Conservation (phyloP, 768 basidiomycete genomes). For the Tulasnella sp. region DNA sequence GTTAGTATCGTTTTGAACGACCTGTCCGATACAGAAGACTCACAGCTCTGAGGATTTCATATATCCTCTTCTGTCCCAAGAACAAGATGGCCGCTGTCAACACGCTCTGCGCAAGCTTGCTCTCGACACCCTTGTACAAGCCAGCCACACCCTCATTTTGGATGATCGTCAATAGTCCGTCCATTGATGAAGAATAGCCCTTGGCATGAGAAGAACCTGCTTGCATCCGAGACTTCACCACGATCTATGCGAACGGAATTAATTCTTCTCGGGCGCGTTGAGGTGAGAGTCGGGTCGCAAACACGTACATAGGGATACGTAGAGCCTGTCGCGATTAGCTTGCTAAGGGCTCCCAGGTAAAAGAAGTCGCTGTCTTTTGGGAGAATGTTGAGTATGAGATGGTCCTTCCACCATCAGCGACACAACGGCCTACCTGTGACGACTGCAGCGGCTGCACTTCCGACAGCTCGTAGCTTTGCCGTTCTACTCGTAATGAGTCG, state of each 20-base stretch:
- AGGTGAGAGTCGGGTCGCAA: too few species aligned
- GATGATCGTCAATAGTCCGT: constrained; percentile 69
- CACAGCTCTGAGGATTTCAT: constrained; percentile 23
- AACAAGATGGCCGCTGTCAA: constrained; percentile 92
- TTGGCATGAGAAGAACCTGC: constrained; percentile 56
- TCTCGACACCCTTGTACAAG: constrained; percentile 74
- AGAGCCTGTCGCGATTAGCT: constrained; percentile 48
- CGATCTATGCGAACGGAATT: too few species aligned
- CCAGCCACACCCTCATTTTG: constrained; percentile 70
- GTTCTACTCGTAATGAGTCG: constrained; percentile 53
- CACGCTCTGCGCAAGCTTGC: constrained; percentile 85
- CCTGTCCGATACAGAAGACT: too few species aligned
- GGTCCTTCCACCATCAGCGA: not conserved
- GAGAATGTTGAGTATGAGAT: not conserved
- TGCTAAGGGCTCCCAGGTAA: constrained; percentile 86
- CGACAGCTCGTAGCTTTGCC: constrained; percentile 38
- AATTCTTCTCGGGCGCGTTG: too few species aligned
- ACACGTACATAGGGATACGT: constrained; percentile 69
- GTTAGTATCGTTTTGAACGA: too few species aligned
- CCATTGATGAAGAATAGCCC: constrained; percentile 62
- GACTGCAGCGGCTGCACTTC: constrained; percentile 30
- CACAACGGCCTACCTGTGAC: not conserved
- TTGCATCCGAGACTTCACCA: constrained; percentile 71
- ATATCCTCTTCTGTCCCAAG: constrained; percentile 64
- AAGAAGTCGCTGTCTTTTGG: constrained; percentile 81